Evolutionary conservation across 1,284 basidiomycete genomes (phyloP).

Genomic region (Xerocomus nothofagi): DNA sequence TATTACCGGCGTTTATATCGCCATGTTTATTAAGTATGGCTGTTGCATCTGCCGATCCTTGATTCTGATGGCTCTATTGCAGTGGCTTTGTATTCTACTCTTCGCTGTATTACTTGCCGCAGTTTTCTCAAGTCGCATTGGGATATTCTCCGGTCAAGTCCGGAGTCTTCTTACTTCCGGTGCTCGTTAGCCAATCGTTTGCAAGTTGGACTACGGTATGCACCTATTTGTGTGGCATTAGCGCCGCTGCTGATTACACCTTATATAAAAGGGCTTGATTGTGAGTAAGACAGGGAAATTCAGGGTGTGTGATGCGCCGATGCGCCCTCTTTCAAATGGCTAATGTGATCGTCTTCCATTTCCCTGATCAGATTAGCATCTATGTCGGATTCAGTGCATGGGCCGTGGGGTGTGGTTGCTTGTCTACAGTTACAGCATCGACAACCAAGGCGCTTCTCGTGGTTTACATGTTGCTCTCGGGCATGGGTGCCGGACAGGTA

Average conservation of each 20-base stretch:
- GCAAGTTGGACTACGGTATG: slow-evolving; percentile 56
- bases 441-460: slow-evolving; percentile 57
- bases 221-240: not conserved
- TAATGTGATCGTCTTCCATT: not conserved
- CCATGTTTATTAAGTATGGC: slow-evolving; percentile 64
- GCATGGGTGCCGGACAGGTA: slow-evolving; percentile 67
- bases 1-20: slow-evolving; percentile 65
- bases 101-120: slow-evolving; percentile 65
- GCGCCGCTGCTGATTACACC: slow-evolving; percentile 1
- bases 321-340: not conserved
- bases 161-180: slow-evolving; percentile 37
- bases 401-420: slow-evolving; percentile 67
- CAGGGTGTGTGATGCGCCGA: slow-evolving; percentile 38
- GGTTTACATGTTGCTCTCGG: slow-evolving; percentile 67
- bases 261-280: slow-evolving; percentile 58
- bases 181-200: slow-evolving; percentile 55
- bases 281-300: slow-evolving; percentile 69
- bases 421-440: slow-evolving; percentile 56
- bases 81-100: slow-evolving; percentile 63
- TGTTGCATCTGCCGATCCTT: not conserved
- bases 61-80: not conserved
- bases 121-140: slow-evolving; percentile 73
- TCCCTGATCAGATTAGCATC: slow-evolving; percentile 49
- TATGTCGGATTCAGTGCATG: slow-evolving; percentile 68
- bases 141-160: slow-evolving; percentile 41